Percentiles rank a stretch among this genome's conserved stretches.
Evolutionary conservation across 805 yeast genomes (phyloP).

Genomic region (Torulaspora gathmanii): DNA sequence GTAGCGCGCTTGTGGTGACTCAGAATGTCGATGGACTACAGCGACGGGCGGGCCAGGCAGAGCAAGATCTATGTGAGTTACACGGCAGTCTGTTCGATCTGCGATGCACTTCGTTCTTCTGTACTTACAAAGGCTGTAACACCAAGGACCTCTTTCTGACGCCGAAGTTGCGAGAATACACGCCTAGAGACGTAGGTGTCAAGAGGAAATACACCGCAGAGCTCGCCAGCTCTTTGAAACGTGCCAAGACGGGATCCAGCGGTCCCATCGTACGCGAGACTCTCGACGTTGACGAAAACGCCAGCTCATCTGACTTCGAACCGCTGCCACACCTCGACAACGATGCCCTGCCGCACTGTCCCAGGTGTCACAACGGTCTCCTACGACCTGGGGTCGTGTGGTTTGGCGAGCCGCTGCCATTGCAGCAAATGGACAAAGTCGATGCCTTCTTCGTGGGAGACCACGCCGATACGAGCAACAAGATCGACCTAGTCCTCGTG

Average conservation of each 20-base stretch:
- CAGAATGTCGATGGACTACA: constrained; percentile 82
- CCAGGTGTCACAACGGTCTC: constrained; percentile 59
- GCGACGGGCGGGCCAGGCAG: constrained; percentile 58
- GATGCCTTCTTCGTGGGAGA: constrained; percentile 57
- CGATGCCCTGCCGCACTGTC: constrained; percentile 67
- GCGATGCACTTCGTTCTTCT: constrained; percentile 69
- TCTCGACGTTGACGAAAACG: constrained; percentile 1
- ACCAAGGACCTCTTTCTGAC: constrained; percentile 58
- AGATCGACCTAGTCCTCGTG: constrained; percentile 69
- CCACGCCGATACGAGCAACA: constrained; percentile 17
- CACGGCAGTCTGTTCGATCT: constrained; percentile 77
- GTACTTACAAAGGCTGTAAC: constrained; percentile 54
- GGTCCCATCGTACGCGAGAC: constrained; percentile 2
- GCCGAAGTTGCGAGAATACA: constrained; percentile 42
- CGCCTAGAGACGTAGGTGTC: constrained; percentile 13
- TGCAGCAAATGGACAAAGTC: constrained; percentile 55
- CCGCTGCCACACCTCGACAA: constrained; percentile 48
- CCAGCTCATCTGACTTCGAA: constrained; percentile 41
- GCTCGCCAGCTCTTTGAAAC: constrained; percentile 12
- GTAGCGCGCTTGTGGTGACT: constrained; percentile 59
- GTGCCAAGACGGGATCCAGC: constrained; percentile 2
- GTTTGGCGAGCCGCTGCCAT: constrained; percentile 87
- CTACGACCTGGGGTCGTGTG: constrained; percentile 89
- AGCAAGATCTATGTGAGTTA: constrained; percentile 52
- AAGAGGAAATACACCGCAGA: constrained; percentile 7